Evolutionary conservation across 2,329 filamentous ascomycete species (phyloP).

Genomic region (Purpureocillium takamizusanense): DNA sequence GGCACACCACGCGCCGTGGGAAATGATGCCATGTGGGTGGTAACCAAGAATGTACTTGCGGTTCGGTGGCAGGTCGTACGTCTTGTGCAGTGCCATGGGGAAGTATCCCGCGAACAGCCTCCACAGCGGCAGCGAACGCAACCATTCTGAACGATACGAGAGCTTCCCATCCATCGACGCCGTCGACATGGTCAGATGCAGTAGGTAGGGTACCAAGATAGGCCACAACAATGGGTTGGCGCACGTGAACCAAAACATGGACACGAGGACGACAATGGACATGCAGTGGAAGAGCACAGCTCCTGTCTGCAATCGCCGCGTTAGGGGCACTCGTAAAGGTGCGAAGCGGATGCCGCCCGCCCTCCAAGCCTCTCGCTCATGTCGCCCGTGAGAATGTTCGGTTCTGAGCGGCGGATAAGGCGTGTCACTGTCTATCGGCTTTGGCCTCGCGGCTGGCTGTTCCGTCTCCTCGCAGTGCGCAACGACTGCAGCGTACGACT

Average conservation of each 20-base stretch:
- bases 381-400: constrained; percentile 7
- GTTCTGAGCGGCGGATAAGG: constrained; percentile 19
- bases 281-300: constrained; percentile 68
- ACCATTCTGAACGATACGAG: constrained; percentile 62
- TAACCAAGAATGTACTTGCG: constrained; percentile 96
- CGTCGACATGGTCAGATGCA: constrained; percentile 75
- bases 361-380: constrained; percentile 22
- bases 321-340: constrained; percentile 64
- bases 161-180: constrained; percentile 69
- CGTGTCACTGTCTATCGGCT: constrained; percentile 6
- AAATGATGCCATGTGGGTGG: constrained; percentile 96
- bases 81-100: constrained; percentile 80
- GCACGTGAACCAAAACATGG: constrained; percentile 83
- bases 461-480: constrained; percentile 4
- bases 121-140: constrained; percentile 71
- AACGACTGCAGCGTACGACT: constrained; percentile 13
- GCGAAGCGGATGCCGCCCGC: constrained; percentile 68
- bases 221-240: constrained; percentile 92
- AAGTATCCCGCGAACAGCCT: constrained; percentile 88
- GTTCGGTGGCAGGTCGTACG: constrained; percentile 65
- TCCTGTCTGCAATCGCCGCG: constrained; percentile 66
- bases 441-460: not conserved
- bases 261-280: constrained; percentile 60
- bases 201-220: constrained; percentile 62
- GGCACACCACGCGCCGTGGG: constrained; percentile 86